Base-by-base conservation (phyloP, 2,329 filamentous ascomycete species). In the Rhexocercosporidium sp. region DNA sequence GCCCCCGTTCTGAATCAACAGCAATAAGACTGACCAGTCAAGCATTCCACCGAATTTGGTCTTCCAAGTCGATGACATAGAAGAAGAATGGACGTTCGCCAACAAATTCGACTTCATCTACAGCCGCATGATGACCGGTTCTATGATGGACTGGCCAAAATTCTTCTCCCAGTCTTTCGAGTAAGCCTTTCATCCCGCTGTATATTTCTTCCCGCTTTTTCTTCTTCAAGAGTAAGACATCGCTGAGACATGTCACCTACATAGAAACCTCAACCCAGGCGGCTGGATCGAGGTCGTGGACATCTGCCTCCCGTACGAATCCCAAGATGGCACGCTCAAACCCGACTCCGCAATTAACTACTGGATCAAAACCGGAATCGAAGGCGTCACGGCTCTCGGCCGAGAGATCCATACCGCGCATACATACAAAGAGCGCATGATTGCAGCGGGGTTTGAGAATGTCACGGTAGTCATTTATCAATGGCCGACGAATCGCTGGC, bases 21-120 rank as follows among this genome's bases (percentile, higher is more conserved):
- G 1, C 8, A 18, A 44, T 18, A 6, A 8, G 5, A 18, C 7
- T 22, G 56, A 54, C 3, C 20, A 11, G 5, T 34, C 16, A 18
- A 49, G 46, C 31, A 7, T 62, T 6, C 59, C 57, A 14, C 54
- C 54, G 1, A 39, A 39, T 16, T 25, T 88, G 68, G 81, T 83
- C 60, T 90, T 90, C 72, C 81, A 88, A 59, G 83, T 90, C 59
- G 88, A 91, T 73, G 88, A 91, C 72, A 84, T 85, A 44, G 86
- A 88, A 73, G 80, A 84, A 20, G 70, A 75, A 37, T 80, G 79
- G 79, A 76, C 82, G n/a, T 70, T 54, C 53, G 80, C 82, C 3
- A 73, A 85, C 64, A 81, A 84, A 62, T 88, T 88, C 64, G 86
- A 89, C 74, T 87, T 87, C 67, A 83, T 89, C 62, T 85, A 88